Evolutionary conservation across 225 moss, liverwort and hornwort species (phyloP), one percentile per base, ranked within the genome.

Genomic region (Marchantia paleacea): DNA sequence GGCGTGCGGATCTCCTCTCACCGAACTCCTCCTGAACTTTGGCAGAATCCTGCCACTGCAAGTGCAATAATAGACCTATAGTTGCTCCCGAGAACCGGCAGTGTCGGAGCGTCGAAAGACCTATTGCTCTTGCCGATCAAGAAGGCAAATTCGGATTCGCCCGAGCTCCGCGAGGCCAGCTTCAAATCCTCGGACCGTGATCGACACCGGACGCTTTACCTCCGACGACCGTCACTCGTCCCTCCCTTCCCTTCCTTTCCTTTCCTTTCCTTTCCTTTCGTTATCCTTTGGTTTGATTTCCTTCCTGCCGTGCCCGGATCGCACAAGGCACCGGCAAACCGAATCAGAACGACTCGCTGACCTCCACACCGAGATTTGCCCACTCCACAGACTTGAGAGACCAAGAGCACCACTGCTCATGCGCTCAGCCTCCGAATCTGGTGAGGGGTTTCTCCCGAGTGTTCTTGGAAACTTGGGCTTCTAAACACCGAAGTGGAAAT

Each of bases 381-480:
- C 48, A 64, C 78, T 76, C 78, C 63, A 78, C 78, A 78, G 78
- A 78, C 64, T 65, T 55, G 53, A 78, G 69, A 70, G 78, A 78
- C 65, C 78, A 65, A 61, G 63, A 8, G 78, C 78, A 78, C 64
- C 65, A 65, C 78, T 65, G 78, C 78, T 52, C 14, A 25, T 78
- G 78, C 78, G 78, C 78, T 49, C 13, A 65, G 65, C 16, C 78
- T 50, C 78, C 7, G 64, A 78, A 78, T 78, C 78, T 78, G 78
- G n/a, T 20, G 78, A 78, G 78, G 62, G 78, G 78, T 51, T 63
- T 65, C 78, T 78, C 78, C 24, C 65, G 51, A 65, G 78, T 49
- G 75, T 10, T 76, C 55, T 39, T 60, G 75, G 75, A 76, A 29
- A 76, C 75, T 76, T 75, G 30, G 57, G 30, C 75, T 75, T 30